These are phyloP conservation scores for Metarhizium brunneum DNA, from an alignment of 2,329 filamentous ascomycete genomes.

Conservation along the genomic window DNA sequence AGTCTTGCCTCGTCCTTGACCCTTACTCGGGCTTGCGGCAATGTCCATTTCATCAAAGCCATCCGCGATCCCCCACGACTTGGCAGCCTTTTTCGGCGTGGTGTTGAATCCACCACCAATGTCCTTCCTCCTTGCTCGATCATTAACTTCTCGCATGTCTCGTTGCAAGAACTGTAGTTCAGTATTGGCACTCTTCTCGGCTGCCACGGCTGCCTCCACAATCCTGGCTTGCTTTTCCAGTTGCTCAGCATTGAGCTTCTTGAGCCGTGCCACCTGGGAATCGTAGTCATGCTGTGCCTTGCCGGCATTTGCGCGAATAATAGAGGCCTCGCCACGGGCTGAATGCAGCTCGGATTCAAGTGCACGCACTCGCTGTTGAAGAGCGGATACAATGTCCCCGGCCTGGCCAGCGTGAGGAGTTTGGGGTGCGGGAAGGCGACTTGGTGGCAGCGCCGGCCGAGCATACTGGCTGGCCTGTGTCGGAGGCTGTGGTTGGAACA, in stretches of 20 bases:
- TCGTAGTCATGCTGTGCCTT: slow-evolving; percentile 54
- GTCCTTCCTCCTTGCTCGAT: slow-evolving; percentile 38
- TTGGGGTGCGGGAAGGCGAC: slow-evolving; percentile 14
- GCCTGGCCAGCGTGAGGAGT: slow-evolving; percentile 16
- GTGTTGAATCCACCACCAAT: slow-evolving; percentile 19
- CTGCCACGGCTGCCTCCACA: slow-evolving; percentile 54
- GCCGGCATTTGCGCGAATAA: slow-evolving; percentile 62
- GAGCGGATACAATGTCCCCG: slow-evolving; percentile 30
- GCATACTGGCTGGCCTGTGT: slow-evolving; percentile 32
- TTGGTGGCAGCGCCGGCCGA: slow-evolving; percentile 23
- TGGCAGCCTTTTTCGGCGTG: slow-evolving; percentile 53
- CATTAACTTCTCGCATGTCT: slow-evolving; percentile 54
- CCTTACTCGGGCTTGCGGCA: slow-evolving; percentile 43
- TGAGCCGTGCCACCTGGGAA: slow-evolving; percentile 49
- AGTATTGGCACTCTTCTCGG: slow-evolving; percentile 55
- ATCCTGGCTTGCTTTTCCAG: slow-evolving; percentile 53
- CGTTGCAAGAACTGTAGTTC: slow-evolving; percentile 65
- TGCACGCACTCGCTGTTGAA: slow-evolving; percentile 43
- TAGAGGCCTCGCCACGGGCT: slow-evolving; percentile 64
- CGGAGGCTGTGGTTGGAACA: slow-evolving; percentile 19
- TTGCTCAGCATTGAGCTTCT: slow-evolving; percentile 55
- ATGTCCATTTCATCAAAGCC: slow-evolving; percentile 66
- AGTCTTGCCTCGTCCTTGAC: slow-evolving; percentile 29
- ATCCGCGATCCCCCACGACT: slow-evolving; percentile 54
- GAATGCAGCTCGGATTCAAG: slow-evolving; percentile 48